Conservation (phyloP, 83 land plant species). For the Isoetes engelmannii region DNA sequence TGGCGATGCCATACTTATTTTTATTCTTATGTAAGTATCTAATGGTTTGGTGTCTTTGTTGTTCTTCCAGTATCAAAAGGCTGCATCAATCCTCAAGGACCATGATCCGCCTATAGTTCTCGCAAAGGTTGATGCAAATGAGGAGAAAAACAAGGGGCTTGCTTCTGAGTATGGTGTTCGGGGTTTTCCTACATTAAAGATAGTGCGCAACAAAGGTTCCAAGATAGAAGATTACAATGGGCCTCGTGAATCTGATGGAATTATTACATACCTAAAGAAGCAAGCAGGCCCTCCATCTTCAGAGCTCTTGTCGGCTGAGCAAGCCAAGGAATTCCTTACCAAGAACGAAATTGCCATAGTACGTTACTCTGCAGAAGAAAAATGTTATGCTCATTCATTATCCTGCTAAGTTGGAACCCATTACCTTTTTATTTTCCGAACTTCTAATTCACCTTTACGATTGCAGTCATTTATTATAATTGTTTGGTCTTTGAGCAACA, state of each 20-base stretch:
- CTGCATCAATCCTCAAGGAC: conserved; percentile 53
- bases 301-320: conserved; percentile 48
- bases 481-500: background rate
- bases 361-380: conserved; percentile 20
- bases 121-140: conserved; percentile 89
- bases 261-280: conserved; percentile 66
- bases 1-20: background rate
- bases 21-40: background rate
- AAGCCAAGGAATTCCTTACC: conserved; percentile 27
- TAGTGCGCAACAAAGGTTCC: conserved; percentile 54
- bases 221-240: conserved; percentile 68
- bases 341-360: conserved; percentile 55
- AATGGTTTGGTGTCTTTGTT: background rate
- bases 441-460: no score
- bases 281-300: conserved; percentile 78
- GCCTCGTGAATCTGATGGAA: conserved; percentile 80
- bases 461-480: no score
- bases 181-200: conserved; percentile 84
- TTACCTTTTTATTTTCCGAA: conserved; percentile 2
- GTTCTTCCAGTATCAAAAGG: conserved; percentile 68
- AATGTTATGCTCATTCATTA: background rate
- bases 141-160: conserved; percentile 61
- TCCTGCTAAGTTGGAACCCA: no score
- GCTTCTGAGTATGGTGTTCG: conserved; percentile 49
- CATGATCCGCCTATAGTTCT: conserved; percentile 67